Evolutionary conservation across 2,329 filamentous ascomycete genomes (phyloP).

Genomic region (Colletotrichum godetiae): DNA sequence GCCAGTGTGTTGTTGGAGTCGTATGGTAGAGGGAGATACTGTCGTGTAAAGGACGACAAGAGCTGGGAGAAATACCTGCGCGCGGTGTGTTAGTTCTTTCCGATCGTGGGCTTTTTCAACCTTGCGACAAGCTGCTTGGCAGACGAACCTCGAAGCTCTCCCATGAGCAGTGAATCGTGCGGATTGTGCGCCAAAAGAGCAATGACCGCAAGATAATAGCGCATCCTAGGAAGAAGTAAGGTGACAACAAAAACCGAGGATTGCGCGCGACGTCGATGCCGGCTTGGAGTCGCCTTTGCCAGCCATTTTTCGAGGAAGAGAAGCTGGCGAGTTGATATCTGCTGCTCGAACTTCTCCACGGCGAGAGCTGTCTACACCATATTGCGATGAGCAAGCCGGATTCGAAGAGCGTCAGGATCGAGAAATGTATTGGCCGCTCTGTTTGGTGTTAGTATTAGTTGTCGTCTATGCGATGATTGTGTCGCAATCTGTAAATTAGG

Average conservation of each 20-base stretch:
- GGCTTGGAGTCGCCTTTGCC: conserved; percentile 19
- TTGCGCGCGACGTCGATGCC: conserved; percentile 9
- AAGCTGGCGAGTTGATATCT: conserved; percentile 14
- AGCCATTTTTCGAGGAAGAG: neutral
- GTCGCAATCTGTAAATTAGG: neutral
- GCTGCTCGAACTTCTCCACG: neutral
- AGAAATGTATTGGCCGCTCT: conserved; percentile 50
- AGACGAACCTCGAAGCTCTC: conserved; percentile 47
- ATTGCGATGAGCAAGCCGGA: conserved; percentile 38
- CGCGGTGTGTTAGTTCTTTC: neutral
- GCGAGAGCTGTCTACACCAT: conserved; percentile 28
- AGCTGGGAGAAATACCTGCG: conserved; percentile 47
- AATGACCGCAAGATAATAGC: conserved; percentile 42
- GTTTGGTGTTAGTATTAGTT: neutral
- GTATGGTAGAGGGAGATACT: conserved; percentile 36
- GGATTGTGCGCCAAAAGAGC: conserved; percentile 45
- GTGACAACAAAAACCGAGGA: conserved; percentile 29
- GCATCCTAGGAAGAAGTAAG: conserved; percentile 38
- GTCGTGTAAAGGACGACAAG: conserved; percentile 40
- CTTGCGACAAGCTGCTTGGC: neutral
- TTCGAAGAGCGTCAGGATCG: conserved; percentile 43
- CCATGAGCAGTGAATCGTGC: conserved; percentile 48
- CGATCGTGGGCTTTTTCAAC: no score
- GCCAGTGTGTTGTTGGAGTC: conserved; percentile 39
- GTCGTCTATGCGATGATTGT: neutral